phyloP scores from a whole-genome alignment of 306 rosid species.

The Inga leiocalycina region DNA sequence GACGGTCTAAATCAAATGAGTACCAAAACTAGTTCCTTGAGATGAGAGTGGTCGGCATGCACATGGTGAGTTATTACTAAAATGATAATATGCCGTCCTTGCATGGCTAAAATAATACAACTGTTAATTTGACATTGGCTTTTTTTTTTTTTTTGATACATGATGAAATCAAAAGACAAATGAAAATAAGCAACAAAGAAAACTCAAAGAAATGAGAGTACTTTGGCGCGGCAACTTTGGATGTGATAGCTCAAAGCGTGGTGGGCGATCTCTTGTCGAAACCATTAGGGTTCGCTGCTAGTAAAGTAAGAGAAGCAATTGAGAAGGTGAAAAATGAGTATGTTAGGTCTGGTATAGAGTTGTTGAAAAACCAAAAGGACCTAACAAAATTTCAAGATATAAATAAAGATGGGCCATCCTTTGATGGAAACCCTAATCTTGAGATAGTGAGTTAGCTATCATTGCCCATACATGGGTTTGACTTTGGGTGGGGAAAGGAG shows the following conservation, averaged over 20 bases:
- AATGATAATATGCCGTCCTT: too few relatives aligned
- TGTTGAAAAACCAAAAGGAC: slow-evolving; percentile 35
- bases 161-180: too few relatives aligned
- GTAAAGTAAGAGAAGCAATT: slow-evolving; percentile 55
- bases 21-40: too few relatives aligned
- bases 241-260: slow-evolving; percentile 41
- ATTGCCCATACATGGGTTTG: slow-evolving; percentile 51
- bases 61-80: too few relatives aligned
- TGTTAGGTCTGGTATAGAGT: slow-evolving; percentile 43
- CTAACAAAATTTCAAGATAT: slow-evolving; percentile 51
- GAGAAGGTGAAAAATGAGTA: slow-evolving; percentile 53
- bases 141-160: too few relatives aligned
- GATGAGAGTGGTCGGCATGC: too few relatives aligned
- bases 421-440: slow-evolving; percentile 51
- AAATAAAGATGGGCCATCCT: slow-evolving; percentile 27
- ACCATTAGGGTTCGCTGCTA: slow-evolving; percentile 59
- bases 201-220: too few relatives aligned
- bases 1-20: too few relatives aligned
- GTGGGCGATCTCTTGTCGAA: slow-evolving; percentile 53
- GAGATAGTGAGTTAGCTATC: slow-evolving; percentile 62
- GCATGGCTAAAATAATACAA: too few relatives aligned
- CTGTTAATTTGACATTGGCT: too few relatives aligned
- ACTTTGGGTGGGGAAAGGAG: slow-evolving; percentile 76
- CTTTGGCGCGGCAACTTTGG: slow-evolving; percentile 56
- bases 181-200: too few relatives aligned